Conservation (phyloP, 78 protist species). For the Diacronema lutheri region DNA sequence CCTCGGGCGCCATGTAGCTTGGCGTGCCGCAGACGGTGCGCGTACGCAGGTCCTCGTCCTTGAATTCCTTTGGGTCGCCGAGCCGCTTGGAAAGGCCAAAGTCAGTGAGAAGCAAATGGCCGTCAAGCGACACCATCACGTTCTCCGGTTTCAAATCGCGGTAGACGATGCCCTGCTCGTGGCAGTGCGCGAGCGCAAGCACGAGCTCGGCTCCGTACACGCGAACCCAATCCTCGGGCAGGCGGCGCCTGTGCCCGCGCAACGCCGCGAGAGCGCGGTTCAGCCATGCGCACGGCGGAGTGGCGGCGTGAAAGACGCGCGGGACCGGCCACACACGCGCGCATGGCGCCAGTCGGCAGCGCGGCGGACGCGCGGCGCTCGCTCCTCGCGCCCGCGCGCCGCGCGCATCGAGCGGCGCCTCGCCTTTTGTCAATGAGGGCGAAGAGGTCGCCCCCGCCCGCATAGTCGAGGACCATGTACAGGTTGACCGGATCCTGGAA, state of each 20-base stretch:
- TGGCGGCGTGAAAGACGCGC: no score
- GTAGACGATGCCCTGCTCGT: slow-evolving; percentile 56
- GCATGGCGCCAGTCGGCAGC: no score
- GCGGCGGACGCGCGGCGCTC: no score
- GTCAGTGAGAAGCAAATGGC: slow-evolving; percentile 41
- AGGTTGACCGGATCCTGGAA: slow-evolving; percentile 51
- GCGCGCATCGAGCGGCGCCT: no score
- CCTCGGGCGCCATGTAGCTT: neutral
- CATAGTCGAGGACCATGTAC: slow-evolving; percentile 51
- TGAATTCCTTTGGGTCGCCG: no score
- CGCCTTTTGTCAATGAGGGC: slow-evolving; percentile 1
- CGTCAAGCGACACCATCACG: slow-evolving; percentile 27
- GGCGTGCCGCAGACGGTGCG: neutral
- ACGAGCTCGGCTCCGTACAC: slow-evolving; percentile 34
- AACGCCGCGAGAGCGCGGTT: no score
- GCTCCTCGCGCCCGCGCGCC: no score
- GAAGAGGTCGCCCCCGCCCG: slow-evolving; percentile 63
- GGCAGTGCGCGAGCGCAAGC: slow-evolving; percentile 57
- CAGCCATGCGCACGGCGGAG: no score
- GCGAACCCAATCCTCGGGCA: neutral
- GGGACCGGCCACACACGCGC: no score
- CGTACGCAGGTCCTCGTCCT: no score
- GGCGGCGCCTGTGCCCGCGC: neutral
- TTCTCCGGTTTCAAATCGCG: slow-evolving; percentile 61
- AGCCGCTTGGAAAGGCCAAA: slow-evolving; percentile 38